Conservation (phyloP, 257 asterid species). For the Plantago ovata region DNA sequence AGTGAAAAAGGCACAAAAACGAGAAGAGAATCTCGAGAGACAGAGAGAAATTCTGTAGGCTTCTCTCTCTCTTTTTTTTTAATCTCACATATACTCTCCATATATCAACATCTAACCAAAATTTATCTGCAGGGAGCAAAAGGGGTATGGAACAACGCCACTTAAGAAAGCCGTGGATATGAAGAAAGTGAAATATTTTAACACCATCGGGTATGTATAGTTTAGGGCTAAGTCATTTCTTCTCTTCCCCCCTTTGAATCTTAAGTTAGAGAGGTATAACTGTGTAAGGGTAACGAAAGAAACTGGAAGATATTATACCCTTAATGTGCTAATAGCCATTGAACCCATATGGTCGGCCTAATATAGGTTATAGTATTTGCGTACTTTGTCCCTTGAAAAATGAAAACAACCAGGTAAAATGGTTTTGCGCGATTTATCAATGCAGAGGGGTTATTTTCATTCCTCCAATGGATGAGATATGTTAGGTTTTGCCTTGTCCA, state of each 20-base stretch:
- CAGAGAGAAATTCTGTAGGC: slow-evolving; percentile 60
- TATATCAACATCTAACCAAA: slow-evolving; percentile 17
- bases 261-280: slow-evolving; percentile 1
- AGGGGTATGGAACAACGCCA: slow-evolving; percentile 72
- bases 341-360: too few species aligned
- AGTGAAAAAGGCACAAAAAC: slow-evolving; percentile 42
- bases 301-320: not conserved
- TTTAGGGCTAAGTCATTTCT: not conserved
- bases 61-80: slow-evolving; percentile 11
- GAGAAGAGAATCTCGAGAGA: slow-evolving; percentile 52
- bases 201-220: slow-evolving; percentile 66
- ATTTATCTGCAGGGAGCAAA: slow-evolving; percentile 67
- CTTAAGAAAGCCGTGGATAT: slow-evolving; percentile 81
- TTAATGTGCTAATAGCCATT: not conserved
- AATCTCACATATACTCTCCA: too few species aligned
- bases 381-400: too few species aligned
- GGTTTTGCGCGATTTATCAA: not conserved
- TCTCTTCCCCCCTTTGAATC: not conserved
- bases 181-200: slow-evolving; percentile 59
- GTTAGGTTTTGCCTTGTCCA: not conserved
- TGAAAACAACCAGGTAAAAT: too few species aligned
- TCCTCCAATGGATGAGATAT: not conserved
- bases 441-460: not conserved
- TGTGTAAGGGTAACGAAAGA: not conserved
- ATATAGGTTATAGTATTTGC: too few species aligned